Conservation (phyloP, 306 rosid genomes). For the Pyrus bretschneideri region DNA sequence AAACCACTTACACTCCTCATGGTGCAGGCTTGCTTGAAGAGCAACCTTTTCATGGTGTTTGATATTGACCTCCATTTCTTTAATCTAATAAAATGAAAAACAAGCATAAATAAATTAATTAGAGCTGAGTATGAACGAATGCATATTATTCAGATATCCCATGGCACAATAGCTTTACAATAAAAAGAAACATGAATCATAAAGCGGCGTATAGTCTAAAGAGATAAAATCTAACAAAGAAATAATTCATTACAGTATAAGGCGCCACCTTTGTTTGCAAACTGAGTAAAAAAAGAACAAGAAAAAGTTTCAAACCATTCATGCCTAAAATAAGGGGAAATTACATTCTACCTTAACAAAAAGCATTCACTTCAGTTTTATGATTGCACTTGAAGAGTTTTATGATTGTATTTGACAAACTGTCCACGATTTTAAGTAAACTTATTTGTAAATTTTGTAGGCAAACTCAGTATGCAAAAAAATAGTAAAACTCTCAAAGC, state of each 20-base stretch:
- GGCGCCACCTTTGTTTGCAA: background rate
- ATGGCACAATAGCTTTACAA: background rate
- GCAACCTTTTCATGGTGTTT: conserved; percentile 73
- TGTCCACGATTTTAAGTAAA: background rate
- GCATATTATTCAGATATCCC: background rate
- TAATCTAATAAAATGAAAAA: conserved; percentile 49
- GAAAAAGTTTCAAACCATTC: background rate
- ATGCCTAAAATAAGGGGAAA: background rate
- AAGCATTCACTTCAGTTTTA: background rate
- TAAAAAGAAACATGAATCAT: background rate
- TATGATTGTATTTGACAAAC: background rate
- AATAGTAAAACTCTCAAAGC: background rate
- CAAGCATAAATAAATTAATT: conserved; percentile 10
- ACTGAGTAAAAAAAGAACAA: background rate
- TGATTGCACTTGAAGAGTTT: background rate
- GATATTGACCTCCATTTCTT: conserved; percentile 59
- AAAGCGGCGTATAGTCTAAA: background rate
- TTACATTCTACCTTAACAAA: background rate
- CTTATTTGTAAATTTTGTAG: background rate
- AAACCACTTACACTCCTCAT: conserved; percentile 50
- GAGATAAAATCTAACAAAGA: background rate
- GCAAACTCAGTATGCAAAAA: background rate
- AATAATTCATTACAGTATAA: background rate
- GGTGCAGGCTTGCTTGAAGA: conserved; percentile 52
- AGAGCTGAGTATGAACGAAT: background rate